These are phyloP conservation scores for Lasiosphaeriaceae sp. DNA, from an alignment of 495 filamentous ascomycete species.

Conservation along the genomic window DNA sequence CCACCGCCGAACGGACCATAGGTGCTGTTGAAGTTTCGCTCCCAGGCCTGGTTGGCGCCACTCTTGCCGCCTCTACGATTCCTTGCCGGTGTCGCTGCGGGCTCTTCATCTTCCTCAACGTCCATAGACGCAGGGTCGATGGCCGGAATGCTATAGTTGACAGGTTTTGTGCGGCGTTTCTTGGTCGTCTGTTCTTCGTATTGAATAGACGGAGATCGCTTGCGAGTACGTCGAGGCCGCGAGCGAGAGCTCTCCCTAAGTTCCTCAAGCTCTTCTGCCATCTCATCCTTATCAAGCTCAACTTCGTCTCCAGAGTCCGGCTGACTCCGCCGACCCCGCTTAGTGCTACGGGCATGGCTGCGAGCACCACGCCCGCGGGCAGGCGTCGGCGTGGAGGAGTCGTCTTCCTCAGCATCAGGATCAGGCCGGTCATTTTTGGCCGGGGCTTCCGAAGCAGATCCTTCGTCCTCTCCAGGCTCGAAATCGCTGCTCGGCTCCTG, in stretches of 20 bases:
- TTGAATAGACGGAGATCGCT: conserved; percentile 53
- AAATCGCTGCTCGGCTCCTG: conserved; percentile 81
- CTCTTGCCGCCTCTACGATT: conserved; percentile 54
- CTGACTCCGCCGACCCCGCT: conserved; percentile 28
- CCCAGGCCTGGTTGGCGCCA: conserved; percentile 52
- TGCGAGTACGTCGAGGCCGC: conserved; percentile 50
- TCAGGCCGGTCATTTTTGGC: conserved; percentile 22
- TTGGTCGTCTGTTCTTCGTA: conserved; percentile 44
- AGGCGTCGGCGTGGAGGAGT: conserved; percentile 38
- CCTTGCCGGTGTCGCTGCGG: conserved; percentile 66
- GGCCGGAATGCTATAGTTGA: conserved; percentile 59
- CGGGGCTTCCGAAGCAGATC: conserved; percentile 39
- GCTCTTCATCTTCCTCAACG: conserved; percentile 63
- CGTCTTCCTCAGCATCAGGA: conserved; percentile 33
- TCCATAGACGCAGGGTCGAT: conserved; percentile 64
- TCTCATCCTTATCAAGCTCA: conserved; percentile 65
- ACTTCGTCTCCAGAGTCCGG: conserved; percentile 49
- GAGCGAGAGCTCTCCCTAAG: conserved; percentile 45
- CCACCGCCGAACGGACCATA: conserved; percentile 85
- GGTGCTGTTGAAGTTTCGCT: conserved; percentile 76
- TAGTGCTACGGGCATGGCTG: conserved; percentile 36
- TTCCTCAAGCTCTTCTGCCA: conserved; percentile 73
- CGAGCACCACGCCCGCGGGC: conserved; percentile 33
- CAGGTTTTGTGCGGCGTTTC: conserved; percentile 38
- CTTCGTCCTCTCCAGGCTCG: conserved; percentile 64